A percentile compares a stretch with the other conserved stretches of the same genome.
Evolutionary conservation across 1,284 basidiomycete species (phyloP).

Genomic region (Cutaneotrichosporon curvatum): DNA sequence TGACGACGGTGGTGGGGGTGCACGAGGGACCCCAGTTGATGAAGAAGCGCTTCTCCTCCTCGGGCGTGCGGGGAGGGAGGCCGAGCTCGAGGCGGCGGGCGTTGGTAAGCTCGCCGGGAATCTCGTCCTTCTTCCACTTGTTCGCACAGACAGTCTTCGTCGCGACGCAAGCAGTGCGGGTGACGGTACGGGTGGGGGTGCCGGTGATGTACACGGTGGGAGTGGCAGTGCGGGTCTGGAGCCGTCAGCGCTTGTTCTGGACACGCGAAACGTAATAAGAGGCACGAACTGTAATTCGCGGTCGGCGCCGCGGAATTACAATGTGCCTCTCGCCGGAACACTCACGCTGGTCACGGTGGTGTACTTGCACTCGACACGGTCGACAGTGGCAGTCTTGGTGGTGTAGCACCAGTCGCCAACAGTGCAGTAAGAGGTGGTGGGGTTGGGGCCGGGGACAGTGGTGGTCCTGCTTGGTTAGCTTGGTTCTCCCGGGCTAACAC

Average conservation of each 20-base stretch:
- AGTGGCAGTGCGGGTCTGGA: constrained; percentile 1
- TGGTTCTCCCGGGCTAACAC: not conserved
- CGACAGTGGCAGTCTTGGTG: constrained; percentile 1
- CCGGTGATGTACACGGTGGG: not conserved
- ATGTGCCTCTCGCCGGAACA: not conserved
- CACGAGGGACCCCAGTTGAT: constrained; percentile 1
- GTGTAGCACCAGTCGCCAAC: constrained; percentile 2
- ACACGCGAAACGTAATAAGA: too few species aligned
- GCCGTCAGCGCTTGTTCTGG: not conserved
- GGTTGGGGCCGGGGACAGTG: not conserved
- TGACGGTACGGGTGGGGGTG: constrained; percentile 1
- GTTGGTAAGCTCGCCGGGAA: constrained; percentile 7
- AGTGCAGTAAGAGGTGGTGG: not conserved
- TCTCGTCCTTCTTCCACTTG: constrained; percentile 9
- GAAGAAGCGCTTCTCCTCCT: not conserved
- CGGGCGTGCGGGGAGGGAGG: constrained; percentile 4
- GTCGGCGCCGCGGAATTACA: too few species aligned
- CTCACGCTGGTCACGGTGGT: not conserved
- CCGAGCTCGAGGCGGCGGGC: constrained; percentile 5
- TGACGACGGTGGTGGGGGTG: constrained; percentile 4
- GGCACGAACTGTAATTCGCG: too few species aligned
- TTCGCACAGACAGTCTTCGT: constrained; percentile 2
- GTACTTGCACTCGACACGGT: constrained; percentile 1
- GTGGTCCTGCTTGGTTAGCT: not conserved
- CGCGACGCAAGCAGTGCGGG: not conserved